Percentiles rank a stretch among this genome's conserved stretches.
These are phyloP conservation scores for Vitellaria paradoxa DNA, from an alignment of 179 eudicot species.

Conservation along the genomic window DNA sequence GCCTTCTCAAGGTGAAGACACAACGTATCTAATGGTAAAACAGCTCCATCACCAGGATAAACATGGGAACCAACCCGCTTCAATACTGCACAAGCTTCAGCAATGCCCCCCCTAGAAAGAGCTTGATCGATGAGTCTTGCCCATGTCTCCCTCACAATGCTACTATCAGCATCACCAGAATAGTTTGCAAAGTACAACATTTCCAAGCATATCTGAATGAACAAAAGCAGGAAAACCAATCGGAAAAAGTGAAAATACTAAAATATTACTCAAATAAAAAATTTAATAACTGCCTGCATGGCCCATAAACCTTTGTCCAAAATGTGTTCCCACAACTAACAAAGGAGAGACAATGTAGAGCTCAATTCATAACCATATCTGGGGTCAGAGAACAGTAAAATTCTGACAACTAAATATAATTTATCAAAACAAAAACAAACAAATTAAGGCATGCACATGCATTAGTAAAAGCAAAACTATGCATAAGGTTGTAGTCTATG, in stretches of 20 bases:
- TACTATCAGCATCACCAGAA: conserved; percentile 94
- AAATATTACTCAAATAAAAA: background rate
- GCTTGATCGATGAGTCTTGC: conserved; percentile 94
- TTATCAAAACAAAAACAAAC: no score
- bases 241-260: background rate
- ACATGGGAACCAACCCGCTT: conserved; percentile 90
- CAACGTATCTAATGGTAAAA: conserved; percentile 82
- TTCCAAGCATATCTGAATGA: conserved; percentile 76
- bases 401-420: background rate
- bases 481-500: background rate
- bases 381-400: background rate
- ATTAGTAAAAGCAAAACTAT: background rate
- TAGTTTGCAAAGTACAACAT: conserved; percentile 94
- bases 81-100: conserved; percentile 89
- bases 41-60: conserved; percentile 89
- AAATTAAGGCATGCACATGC: background rate
- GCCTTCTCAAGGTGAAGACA: conserved; percentile 98
- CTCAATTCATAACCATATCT: background rate
- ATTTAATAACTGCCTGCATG: background rate
- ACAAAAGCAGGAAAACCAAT: background rate
- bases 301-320: background rate
- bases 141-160: conserved; percentile 87
- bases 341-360: background rate
- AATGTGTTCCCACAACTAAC: background rate
- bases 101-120: conserved; percentile 78